A percentile compares a stretch with the other conserved stretches of the same genome.
phyloP scores from a whole-genome alignment of 2,329 filamentous ascomycete species.

The Epicoccum sorghinum region DNA sequence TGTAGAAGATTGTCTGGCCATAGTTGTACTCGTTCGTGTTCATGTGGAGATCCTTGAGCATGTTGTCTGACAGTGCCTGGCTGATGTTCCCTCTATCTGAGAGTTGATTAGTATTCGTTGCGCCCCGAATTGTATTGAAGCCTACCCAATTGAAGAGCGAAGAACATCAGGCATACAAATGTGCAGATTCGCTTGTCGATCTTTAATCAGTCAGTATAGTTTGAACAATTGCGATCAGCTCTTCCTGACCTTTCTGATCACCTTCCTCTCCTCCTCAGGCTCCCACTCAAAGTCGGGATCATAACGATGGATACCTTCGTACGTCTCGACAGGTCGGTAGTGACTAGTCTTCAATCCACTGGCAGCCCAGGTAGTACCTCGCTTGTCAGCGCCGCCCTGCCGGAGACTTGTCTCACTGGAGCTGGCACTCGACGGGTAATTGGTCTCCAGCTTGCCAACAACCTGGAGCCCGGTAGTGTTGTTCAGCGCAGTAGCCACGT shows the following conservation, averaged over 20 bases:
- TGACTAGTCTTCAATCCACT: slow-evolving; percentile 43
- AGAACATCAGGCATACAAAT: slow-evolving; percentile 58
- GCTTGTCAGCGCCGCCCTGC: slow-evolving; percentile 15
- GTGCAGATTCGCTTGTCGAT: slow-evolving; percentile 59
- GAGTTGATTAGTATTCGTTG: not conserved
- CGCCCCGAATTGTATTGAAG: not conserved
- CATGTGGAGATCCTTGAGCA: slow-evolving; percentile 40
- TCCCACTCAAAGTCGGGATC: slow-evolving; percentile 65
- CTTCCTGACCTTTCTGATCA: slow-evolving; percentile 59
- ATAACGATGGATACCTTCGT: slow-evolving; percentile 65
- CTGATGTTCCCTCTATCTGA: slow-evolving; percentile 54
- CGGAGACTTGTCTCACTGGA: slow-evolving; percentile 24
- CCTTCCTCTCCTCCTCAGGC: slow-evolving; percentile 60
- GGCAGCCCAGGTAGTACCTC: slow-evolving; percentile 44
- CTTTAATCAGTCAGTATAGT: slow-evolving; percentile 30
- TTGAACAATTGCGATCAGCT: not conserved
- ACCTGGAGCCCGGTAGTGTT: slow-evolving; percentile 12
- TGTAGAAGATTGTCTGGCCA: slow-evolving; percentile 68
- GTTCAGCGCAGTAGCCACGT: slow-evolving; percentile 7
- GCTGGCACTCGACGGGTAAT: slow-evolving; percentile 26
- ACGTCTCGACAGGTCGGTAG: slow-evolving; percentile 61
- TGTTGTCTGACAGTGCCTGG: slow-evolving; percentile 45
- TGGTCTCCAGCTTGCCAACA: slow-evolving; percentile 27
- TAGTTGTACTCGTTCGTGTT: slow-evolving; percentile 49
- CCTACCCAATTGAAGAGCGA: slow-evolving; percentile 51